Base-by-base conservation (phyloP, 805 yeast genomes). In the Cyberlindnera veronae region DNA sequence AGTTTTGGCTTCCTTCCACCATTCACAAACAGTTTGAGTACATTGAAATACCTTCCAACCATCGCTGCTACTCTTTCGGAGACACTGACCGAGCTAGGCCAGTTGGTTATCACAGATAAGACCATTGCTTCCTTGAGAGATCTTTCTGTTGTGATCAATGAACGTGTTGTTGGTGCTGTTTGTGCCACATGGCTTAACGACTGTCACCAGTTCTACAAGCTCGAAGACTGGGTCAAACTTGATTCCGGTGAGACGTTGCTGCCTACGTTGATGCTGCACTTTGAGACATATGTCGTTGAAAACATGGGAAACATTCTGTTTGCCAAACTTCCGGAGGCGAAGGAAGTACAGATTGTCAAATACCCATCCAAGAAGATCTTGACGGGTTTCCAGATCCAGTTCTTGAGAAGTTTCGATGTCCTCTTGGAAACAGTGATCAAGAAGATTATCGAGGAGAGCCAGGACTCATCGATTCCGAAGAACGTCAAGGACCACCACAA, bases 1-100 rank as follows among this genome's bases (percentile, higher is more conserved):
- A 60, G 62, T 26, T 76, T 66, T 55, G 81, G 81, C 1, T 80
- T 79, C 51, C 55, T 81, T 17, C 90, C 91, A 3, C 81, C 82
- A 1, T 67, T 68, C 39, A 68, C 88, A 1, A 84, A 82, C 53
- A 74, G 83, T 8, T 62, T 84, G 18, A 70, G 85, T 33, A 68
- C 83, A 3, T 57, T 79, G 26, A 68, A 73, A 47, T 79, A 74
- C 50, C 56, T 77, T 28, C 70, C 79, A 1, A 60, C 61, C 20
- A 62, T 81, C 13, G 65, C 74, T 19, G 66, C 64, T 3, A 64
- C 68, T 3, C 58, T 81, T 9, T 58, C 67, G 22, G 57, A 62
- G 20, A 61, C 67, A 20, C 60, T 71, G 30, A 66, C 67, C 31
- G 71, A 68, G 36, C 49, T 77, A 23, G 72, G 74, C 0, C 67